Evolutionary conservation across 495 filamentous ascomycete genomes (phyloP).

Genomic region (Tuber aestivum): DNA sequence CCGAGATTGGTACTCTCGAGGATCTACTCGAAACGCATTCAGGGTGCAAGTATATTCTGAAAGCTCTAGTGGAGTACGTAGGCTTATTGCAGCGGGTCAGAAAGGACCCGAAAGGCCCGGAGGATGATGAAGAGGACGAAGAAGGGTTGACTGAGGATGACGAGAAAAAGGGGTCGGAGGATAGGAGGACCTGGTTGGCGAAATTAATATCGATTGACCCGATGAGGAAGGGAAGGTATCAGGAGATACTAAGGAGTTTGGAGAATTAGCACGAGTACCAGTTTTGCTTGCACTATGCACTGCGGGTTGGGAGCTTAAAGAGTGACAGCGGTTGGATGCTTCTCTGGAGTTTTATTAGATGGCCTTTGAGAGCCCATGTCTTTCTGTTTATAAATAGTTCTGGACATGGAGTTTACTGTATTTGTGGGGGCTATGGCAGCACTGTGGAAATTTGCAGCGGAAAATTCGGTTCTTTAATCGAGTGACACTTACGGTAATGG

Average conservation of each 20-base stretch:
- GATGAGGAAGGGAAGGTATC: constrained; percentile 58
- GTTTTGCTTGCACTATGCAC: not conserved
- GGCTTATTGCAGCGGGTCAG: constrained; percentile 49
- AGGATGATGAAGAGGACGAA: constrained; percentile 33
- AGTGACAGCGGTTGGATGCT: not conserved
- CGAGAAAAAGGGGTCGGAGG: constrained; percentile 46
- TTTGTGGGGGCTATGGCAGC: not conserved
- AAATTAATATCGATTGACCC: constrained; percentile 63
- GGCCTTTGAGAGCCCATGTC: not conserved
- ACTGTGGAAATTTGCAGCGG: not conserved
- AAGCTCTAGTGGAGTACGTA: constrained; percentile 64
- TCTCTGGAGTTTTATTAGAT: not conserved
- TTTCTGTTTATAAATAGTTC: not conserved
- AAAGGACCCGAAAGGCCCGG: constrained; percentile 21
- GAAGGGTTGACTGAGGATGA: constrained; percentile 43
- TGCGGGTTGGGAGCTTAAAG: not conserved
- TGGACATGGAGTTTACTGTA: not conserved
- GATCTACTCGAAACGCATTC: constrained; percentile 70
- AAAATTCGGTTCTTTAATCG: not conserved
- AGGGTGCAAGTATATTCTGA: constrained; percentile 73
- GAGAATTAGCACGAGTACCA: constrained; percentile 4
- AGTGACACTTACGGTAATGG: not conserved
- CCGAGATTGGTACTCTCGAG: constrained; percentile 62
- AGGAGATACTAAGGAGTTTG: constrained; percentile 14
- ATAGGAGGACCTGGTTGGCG: constrained; percentile 57